Conservation (phyloP, 306 rosid species). For the Alnus rubra region DNA sequence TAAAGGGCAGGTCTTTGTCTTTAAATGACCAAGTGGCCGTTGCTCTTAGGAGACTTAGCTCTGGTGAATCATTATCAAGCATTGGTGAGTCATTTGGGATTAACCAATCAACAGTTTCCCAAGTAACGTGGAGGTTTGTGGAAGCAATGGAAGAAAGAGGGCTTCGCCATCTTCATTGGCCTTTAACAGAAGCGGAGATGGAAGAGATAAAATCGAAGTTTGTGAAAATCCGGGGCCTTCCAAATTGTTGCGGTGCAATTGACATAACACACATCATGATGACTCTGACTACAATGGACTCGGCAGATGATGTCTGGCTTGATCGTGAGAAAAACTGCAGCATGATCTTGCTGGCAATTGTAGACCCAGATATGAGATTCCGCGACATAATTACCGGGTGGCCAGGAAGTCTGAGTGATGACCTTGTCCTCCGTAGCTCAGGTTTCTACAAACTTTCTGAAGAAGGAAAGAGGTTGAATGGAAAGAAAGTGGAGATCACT, state of each 20-base stretch:
- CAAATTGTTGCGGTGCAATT: constrained; percentile 87
- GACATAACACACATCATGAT: constrained; percentile 81
- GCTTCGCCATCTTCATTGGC: constrained; percentile 79
- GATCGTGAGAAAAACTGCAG: constrained; percentile 81
- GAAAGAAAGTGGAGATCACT: constrained; percentile 39
- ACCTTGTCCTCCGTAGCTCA: constrained; percentile 60
- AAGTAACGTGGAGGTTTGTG: constrained; percentile 85
- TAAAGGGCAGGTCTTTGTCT: constrained; percentile 61
- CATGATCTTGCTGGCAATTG: constrained; percentile 85
- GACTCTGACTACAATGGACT: constrained; percentile 68
- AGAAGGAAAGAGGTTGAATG: constrained; percentile 63
- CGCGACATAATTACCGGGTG: constrained; percentile 76
- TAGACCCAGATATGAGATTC: constrained; percentile 78
- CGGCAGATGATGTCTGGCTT: constrained; percentile 63
- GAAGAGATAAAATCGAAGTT: constrained; percentile 66
- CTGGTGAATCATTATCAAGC: constrained; percentile 73
- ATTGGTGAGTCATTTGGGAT: constrained; percentile 72
- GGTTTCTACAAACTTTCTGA: constrained; percentile 55
- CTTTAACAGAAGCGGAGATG: constrained; percentile 65
- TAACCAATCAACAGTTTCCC: constrained; percentile 82
- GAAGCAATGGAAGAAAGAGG: constrained; percentile 90
- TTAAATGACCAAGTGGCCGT: constrained; percentile 82
- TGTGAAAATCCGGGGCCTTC: constrained; percentile 61
- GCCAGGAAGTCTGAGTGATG: constrained; percentile 85
- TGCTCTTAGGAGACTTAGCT: constrained; percentile 86